phyloP scores from a whole-genome alignment of 805 yeast genomes.

The Kazachstania taianensis region DNA sequence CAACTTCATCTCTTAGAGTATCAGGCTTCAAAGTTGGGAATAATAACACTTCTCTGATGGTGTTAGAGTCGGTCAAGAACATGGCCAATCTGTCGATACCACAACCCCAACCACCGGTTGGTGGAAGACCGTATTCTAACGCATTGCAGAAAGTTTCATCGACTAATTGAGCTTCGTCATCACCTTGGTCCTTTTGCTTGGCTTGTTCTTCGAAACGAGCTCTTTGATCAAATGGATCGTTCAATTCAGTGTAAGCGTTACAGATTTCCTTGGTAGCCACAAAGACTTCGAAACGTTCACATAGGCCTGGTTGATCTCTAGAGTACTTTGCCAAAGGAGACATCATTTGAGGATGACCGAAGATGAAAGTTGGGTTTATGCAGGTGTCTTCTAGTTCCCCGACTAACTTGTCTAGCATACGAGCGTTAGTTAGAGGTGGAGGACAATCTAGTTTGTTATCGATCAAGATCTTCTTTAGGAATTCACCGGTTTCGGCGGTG shows the following conservation, averaged over 20 bases:
- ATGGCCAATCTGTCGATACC: conserved; percentile 97
- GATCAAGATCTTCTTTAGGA: conserved; percentile 69
- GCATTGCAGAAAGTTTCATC: conserved; percentile 98
- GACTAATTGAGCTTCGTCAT: conserved; percentile 93
- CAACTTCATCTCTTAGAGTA: conserved; percentile 29
- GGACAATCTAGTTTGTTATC: conserved; percentile 81
- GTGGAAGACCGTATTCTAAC: conserved; percentile 95
- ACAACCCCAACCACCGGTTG: conserved; percentile 99
- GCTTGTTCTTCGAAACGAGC: conserved; percentile 98
- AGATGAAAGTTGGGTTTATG: conserved; percentile 94
- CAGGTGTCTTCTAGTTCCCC: conserved; percentile 93
- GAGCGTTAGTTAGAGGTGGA: conserved; percentile 89
- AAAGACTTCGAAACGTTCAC: conserved; percentile 97
- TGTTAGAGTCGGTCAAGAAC: conserved; percentile 94
- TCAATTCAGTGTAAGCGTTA: conserved; percentile 97
- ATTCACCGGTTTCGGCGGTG: conserved; percentile 85
- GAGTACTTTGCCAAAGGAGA: conserved; percentile 97
- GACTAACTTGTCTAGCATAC: conserved; percentile 96
- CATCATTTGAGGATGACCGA: conserved; percentile 99
- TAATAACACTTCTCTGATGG: conserved; percentile 92
- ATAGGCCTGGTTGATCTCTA: conserved; percentile 83
- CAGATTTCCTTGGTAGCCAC: conserved; percentile 97
- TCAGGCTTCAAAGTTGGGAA: conserved; percentile 99
- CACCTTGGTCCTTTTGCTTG: conserved; percentile 96
- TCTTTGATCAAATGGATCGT: conserved; percentile 98